Base-by-base conservation (phyloP, 805 yeast genomes). In the Candida silvicultrix region DNA sequence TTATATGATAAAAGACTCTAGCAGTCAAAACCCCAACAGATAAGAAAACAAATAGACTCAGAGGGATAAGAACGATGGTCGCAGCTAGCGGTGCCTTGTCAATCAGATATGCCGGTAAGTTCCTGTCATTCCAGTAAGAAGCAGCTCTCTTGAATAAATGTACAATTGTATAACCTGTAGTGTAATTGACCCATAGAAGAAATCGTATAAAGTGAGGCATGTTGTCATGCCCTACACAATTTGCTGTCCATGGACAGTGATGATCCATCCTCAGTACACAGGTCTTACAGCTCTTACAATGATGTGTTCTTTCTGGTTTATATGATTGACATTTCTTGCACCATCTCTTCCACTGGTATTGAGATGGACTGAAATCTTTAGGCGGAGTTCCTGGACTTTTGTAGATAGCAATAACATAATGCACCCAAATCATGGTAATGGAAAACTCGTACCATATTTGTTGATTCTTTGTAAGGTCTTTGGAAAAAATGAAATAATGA, bases 251-350 rank as follows among this genome's bases (percentile, higher is more conserved):
- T 0, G 97, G 96, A 60, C 84, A 83, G 66, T 89, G 97, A 61
- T 89, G 97, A 62, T 89, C 97, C 97, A 89, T 90, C 59, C 78
- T 77, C 47, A 89, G 62, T n/a, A 89, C 83, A 63, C 97, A 89
- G 37, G 58, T 62, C 12, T 76, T 70, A 58, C 95, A 88, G 1
- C 78, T 74, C 55, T 83, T 83, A 62, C 97, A 89, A 66, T 89
- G 97, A 60, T 89, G 97, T 4, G 88, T 59, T 49, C 97, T 66
- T 57, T 83, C 92, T 0, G 96, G 96, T 60, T 89, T 89, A 64
- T 75, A 80, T 36, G 62, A 65, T 36, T 80, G 54, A 63, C 97
- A 89, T 60, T 86, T 88, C 46, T 71, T 65, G 59, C 96, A 89
- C 73, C 79, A 86, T 52, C 81, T 71, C 49, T 67, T 68, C 90